Base-by-base conservation (phyloP, 2,329 filamentous ascomycete genomes). In the Aspergillus udagawae region DNA sequence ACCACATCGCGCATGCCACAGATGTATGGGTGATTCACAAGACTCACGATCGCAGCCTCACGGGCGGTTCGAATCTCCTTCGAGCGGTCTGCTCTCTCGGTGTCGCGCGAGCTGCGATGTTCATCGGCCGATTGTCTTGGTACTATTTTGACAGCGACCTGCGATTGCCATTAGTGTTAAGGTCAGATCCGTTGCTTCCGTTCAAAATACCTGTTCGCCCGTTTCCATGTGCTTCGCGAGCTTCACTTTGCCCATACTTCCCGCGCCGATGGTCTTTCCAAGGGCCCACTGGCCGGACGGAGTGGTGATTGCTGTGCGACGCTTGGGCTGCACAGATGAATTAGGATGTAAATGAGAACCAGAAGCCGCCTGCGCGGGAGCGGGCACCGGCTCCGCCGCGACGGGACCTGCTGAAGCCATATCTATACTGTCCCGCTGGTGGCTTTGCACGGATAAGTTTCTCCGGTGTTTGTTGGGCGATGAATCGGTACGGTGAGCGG, bases 221-320 rank as follows among this genome's bases (percentile, higher is more conserved):
- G 90, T 90, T 68, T 96, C 92, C 65, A 89, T 83, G 75, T 95
- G 95, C 67, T 90, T 90, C 25, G 94, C 94, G 64, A 99, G 81
- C 79, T 97, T 97, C 61, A 99, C 94, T 75, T 97, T 97, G 63
- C 94, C 94, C 94, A 99, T 99, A 75, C 93, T 97, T 52, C 94
- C 94, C 53, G 92, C 92, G 59, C 94, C 94, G 68, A 99, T 94
- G 3, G 94, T 97, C 81, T 97, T 97, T 58, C 93, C 93, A 53
- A 99, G 81, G 55, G 92, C 86, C 92, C 93, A 99, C 79, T 92
- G 91, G 57, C 94, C 94, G 12, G 92, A 92, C 49, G 89, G 87
- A 3, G 92, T 92, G 52, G 90, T 90, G 71, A 99, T 96, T 44
- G 90, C 93, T 12, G 93, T 97, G 67, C 86, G 78, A 64, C 85